Evolutionary conservation across 2,329 filamentous ascomycete genomes (phyloP), one percentile per base, ranked within the genome.

Genomic region (Chaetomium olivaceum): DNA sequence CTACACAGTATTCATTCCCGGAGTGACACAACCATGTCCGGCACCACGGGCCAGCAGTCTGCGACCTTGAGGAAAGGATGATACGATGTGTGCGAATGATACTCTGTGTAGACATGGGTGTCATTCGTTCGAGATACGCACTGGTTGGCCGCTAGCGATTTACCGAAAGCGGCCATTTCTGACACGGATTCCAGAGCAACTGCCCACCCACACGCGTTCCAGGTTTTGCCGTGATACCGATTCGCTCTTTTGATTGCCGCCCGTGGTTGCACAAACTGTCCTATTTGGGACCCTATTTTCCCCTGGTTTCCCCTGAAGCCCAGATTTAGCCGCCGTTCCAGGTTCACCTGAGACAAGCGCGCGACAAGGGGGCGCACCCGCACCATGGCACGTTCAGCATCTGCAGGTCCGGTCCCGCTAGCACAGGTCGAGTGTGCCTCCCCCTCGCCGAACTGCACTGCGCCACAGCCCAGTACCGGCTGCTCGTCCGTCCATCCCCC

Each of bases 341-440:
- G n/a, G 46, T 46, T 9, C 39, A 43, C 14, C 19, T 50, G 57
- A 63, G 56, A 57, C 63, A 65, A 65, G 63, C 63, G 63, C 63
- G 58, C 63, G 31, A 39, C 50, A 55, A 39, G 51, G 21, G 59
- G 43, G 25, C 36, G 21, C 27, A 23, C 21, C 54, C 52, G 55
- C 52, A 56, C 56, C 46, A n/a, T 51, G 14, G 16, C 14, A 39
- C 36, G 14, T 16, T 39, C 36, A 11, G 14, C 36, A 39, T 16
- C 39, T 56, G 51, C 60, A 55, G 21, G 33, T 55, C 52, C 14
- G 21, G 52, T 55, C 52, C 52, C 50, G 11, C 50, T 52, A 23
- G 16, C 33, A 12, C 29, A 23, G 33, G n/a, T 58, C 5, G 55
- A 43, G 31, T 39, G 48, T 56, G 25, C 39, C 39, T 43, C 39